Base-by-base conservation (phyloP, 768 basidiomycete genomes). In the Suillus weaverae region DNA sequence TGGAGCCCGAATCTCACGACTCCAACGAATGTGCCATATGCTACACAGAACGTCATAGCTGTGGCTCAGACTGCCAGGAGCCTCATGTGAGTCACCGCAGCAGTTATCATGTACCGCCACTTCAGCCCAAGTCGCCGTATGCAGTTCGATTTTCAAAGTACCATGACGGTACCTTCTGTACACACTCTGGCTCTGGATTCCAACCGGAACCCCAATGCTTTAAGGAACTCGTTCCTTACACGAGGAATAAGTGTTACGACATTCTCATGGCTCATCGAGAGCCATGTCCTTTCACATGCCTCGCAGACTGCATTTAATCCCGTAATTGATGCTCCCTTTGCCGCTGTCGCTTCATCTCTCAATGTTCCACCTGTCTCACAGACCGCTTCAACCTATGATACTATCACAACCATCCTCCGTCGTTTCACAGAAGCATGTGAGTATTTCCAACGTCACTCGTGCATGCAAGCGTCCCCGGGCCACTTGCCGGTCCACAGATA, bases 401-500 rank as follows among this genome's bases (percentile, higher is more conserved):
- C 80, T n/a, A n/a, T 50, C 36, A 50, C 75, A 57, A 68, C 72
- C 13, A 77, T 82, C 69, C 74, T 88, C 20, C 79, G 82, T n/a
- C 78, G 84, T 14, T 87, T 82, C 70, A 67, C 82, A 30, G 84
- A 85, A 51, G 83, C 85, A 0, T 83, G 83, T 11, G 67, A 79
- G 5, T 85, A 84, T 64, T 85, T 88, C 62, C 83, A 30, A 57
- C 72, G 26, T 74, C 77, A 0, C 71, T 88, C 36, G 73, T 81
- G 5, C 86, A 88, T 67, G 86, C 86, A 4, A 85, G 85, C 41
- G 79, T 83, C 9, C 71, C 81, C 1, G 87, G 87, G 7, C 83
- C 86, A 0, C 73, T 83, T 5, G 83, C 87, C 4, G 87, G 86
- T 26, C 78, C 88, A 13, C 85, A 86, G 65, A 85, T 83, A 76